Base-by-base conservation (phyloP, 2,329 filamentous ascomycete genomes). In the Arthrobotrys megalospora region DNA sequence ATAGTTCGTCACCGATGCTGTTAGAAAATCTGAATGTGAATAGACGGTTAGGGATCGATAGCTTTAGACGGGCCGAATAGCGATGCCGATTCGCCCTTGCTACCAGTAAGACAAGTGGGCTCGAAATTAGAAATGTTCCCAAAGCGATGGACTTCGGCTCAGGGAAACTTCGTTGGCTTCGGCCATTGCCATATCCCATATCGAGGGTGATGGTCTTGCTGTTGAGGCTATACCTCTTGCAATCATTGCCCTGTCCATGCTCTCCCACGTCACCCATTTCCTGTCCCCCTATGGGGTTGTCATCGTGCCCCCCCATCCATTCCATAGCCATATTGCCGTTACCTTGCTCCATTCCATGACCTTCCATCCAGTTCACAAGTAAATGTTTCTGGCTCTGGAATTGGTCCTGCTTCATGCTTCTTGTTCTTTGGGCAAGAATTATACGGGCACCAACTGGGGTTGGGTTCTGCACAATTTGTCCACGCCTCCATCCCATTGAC, bases 401-500 rank as follows among this genome's bases (percentile, higher is more conserved):
- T 34, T 38, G 66, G 52, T 55, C 50, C 41, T 38, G 66, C 38
- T 14, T 47, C 52, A 38, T 52, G 36, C 52, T 62, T 69, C 53
- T 69, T 69, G 5, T 69, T 41, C 32, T 58, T 58, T n/a, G 52
- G 52, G 53, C 66, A 69, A 19, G 24, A 34, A 24, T 69, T 69
- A 24, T 38, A 50, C 7, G 50, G 45, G 34, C 63, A 66, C 63
- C 47, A 66, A 2, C 2, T 28, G 24, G 5, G 24, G 24, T 28
- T 28, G 2, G 24, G 24, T 28, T 28, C 24, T 28, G 24, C 24
- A 28, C 24, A 28, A 2, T 28, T 2, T 28, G 24, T 38, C 8
- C 45, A 21, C 6, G 11, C 16, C 7, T 45, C 11, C n/a, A 16
- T n/a, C 6, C 41, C 41, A 60, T 60, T 24, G 19, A 28, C 16